These are phyloP conservation scores for Rhodotorula babjevae DNA, from an alignment of 768 basidiomycete species.

Conservation along the genomic window DNA sequence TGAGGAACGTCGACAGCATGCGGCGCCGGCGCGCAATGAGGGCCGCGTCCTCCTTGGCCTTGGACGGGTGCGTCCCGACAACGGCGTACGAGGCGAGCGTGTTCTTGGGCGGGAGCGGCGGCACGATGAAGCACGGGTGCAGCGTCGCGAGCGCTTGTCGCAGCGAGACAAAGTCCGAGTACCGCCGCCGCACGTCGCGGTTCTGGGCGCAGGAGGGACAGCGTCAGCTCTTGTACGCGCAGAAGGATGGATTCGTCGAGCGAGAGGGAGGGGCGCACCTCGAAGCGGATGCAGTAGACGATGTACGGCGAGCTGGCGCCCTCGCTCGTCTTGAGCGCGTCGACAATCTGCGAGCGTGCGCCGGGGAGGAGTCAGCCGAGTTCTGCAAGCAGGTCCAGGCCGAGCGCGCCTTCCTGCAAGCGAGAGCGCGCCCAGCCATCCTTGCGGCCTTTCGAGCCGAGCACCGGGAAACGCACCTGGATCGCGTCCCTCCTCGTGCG, in stretches of 20 bases:
- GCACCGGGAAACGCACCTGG: constrained; percentile 3
- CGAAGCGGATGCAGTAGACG: constrained; percentile 76
- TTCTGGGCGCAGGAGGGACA: constrained; percentile 52
- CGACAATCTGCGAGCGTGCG: constrained; percentile 63
- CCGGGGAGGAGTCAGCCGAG: neutral
- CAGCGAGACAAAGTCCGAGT: constrained; percentile 95
- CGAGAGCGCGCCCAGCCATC: neutral
- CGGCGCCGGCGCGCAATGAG: constrained; percentile 88
- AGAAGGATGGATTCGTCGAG: neutral
- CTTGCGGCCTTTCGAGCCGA: neutral
- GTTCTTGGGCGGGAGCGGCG: constrained; percentile 96
- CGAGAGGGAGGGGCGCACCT: constrained; percentile 55
- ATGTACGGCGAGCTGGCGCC: constrained; percentile 88
- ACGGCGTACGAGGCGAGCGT: constrained; percentile 92
- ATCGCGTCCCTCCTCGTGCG: constrained; percentile 20
- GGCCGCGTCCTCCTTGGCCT: constrained; percentile 90
- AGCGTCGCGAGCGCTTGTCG: constrained; percentile 74
- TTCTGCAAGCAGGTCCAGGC: neutral
- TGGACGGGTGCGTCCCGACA: constrained; percentile 64
- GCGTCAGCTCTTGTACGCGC: too few relatives aligned
- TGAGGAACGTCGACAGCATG: constrained; percentile 91
- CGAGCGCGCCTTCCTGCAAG: too few relatives aligned
- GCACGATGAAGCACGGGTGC: constrained; percentile 93
- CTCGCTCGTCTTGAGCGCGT: constrained; percentile 89
- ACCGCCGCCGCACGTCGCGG: constrained; percentile 77